Evolutionary conservation across 306 rosid genomes (phyloP), one percentile per base, ranked within the genome.

Genomic region (Acacia melanoxylon): DNA sequence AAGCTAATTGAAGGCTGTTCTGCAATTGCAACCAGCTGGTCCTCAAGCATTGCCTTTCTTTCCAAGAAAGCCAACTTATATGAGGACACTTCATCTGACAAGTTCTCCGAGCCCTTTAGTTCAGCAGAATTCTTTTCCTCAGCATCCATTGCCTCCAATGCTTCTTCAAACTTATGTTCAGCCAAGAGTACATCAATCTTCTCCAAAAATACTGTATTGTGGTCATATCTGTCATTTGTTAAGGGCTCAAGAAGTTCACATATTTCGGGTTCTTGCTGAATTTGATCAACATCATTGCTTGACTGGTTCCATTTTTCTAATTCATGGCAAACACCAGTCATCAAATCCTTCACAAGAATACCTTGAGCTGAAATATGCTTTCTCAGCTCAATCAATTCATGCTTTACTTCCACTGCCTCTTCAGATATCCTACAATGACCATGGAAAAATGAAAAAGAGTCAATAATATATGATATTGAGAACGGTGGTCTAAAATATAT

Each of bases 371-470:
- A 93, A 73, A 90, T 91, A 87, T 93, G 97, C 88, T 95, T 93
- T 85, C 66, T 93, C 82, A 95, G 87, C 90, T 95, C 99, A 81
- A 90, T 87, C 85, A 93, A 85, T 80, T 93, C 97, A 87, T 93
- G 98, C 74, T 95, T 89, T 86, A 93, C 94, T 87, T 95, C 97
- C 81, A 90, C 94, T 31, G 98, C 97, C 89, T 95, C 99, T 83
- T 93, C 99, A 86, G 97, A 92, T 85, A 95, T 92, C 91, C 99
- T 95, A 82, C 73, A 90, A 69, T 49, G 76, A 45, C 66, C 76
- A 72, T 31, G 82, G 80, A 42, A 78, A 74, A 74, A 51, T 76
- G 58, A 6, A 22, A 73, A 79, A 76, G 42, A 45, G 29, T 59
- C 9, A 41, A 82, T 33, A 66, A 33, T 35, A 78, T 54, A 45